Base-by-base conservation (phyloP, 352 stramenopile species). In the Pythium pectinolyticum region DNA sequence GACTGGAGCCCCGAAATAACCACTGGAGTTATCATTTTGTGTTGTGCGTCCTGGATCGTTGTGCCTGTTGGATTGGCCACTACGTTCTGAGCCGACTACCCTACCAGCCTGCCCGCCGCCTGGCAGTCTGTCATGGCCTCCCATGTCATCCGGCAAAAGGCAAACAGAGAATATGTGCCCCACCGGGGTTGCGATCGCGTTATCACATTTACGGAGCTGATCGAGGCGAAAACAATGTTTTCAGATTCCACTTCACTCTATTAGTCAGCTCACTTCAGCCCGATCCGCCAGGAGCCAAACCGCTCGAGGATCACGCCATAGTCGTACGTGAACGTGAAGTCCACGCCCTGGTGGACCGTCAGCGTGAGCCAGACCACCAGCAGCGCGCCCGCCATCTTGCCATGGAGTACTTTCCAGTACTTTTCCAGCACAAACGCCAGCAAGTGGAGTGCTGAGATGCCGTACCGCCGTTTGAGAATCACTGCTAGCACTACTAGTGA, bases 301-400 rank as follows among this genome's bases (percentile, higher is more conserved):
- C 55, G 57, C n/a, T 32, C 37, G 37, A 66, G 58, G 20, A 66
- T 45, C n/a, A 49, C 40, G 25, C 48, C 50, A 41, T 66, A 66
- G 50, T 66, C 59, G 30, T 49, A 66, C 3, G 39, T 54, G 50
- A 66, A 66, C 20, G 52, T 50, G 39, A 60, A 60, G 52, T 60
- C 52, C 12, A 60, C 54, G 20, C 54, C 54, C 14, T 61, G 54
- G 31, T 61, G 54, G 9, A 61, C 54, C 17, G 41, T 61, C 27
- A 53, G 30, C 28, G 41, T 48, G 28, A 48, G 20, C 40, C 39
- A 53, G 24, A 52, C 34, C 3, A 53, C 41, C 24, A 61, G 47
- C 19, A 61, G 24, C 3, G 28, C 27, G 9, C 54, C 54, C 11
- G 24, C 22, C 54, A 61, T 45, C 54, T 61, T 61, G 40, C 54